Base-by-base conservation (phyloP, 129 eudicot genomes). In the Flaveria bidentis region DNA sequence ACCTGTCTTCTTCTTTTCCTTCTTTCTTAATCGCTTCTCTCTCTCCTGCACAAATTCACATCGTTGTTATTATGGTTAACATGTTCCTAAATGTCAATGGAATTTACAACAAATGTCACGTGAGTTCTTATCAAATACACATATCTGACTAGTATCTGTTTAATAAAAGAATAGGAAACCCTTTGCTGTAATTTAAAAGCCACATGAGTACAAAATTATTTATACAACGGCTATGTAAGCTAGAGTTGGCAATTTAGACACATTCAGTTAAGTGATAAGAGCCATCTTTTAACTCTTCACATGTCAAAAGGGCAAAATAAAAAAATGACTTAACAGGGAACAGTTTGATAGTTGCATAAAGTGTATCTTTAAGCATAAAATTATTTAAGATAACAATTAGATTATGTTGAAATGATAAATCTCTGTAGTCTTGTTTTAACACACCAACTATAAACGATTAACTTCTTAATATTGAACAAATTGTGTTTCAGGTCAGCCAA, bases 11-110 rank as follows among this genome's bases (percentile, higher is more conserved):
- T 85, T 89, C 25, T 81, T 90, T 81, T 86, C 93, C 91, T 89
- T 94, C 92, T 94, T 94, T 78, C 89, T 87, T 70, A 90, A 55
- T 18, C 90, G 86, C 82, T 86, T 94, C 63, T 94, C 97, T 26
- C 85, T 79, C 83, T 89, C 97, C 99, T 94, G 75, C 78, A 89
- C 22, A 69, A 63, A 30, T 17, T 30, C 69, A 6, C 39, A 73
- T 55, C 36, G 33, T 8, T 16, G 55, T 58, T 71, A 56, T 57
- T 41, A 39, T 66, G 11, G 26, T 7, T 39, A 42, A 13, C 30
- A 70, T 63, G 17, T 2, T 28, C 15, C 11, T 30, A n/a, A 15
- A 62, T 30, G 77, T 42, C 57, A 2, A 57, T 9, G 64, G 4
- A 9, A 57, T 22, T 20, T 57, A 22, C 64, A 57, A 22, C 49